Evolutionary conservation across 176 grass and related monocot genomes (phyloP), one percentile per base, ranked within the genome.

Genomic region (Lolium rigidum): DNA sequence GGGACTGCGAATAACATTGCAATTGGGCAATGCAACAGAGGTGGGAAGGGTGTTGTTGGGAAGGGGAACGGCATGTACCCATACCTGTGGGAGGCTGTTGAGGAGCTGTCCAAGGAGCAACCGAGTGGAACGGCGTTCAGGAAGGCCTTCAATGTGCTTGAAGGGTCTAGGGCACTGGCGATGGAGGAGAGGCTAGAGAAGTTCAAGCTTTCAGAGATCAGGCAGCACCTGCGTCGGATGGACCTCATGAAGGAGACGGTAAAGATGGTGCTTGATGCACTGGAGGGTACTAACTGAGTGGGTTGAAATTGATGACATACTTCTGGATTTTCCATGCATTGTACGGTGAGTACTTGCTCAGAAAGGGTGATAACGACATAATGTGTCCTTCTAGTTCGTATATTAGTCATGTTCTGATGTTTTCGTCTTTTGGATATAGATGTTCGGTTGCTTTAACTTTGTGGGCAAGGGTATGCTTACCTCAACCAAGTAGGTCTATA

Each of bases 231-330:
- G 81, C 80, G 61, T 8, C 16, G 90, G 60, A 91, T 91, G 80
- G 88, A 95, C 72, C 84, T 95, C 73, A 91, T 91, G 88, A 92
- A 92, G 84, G 90, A 95, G 14, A 89, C 90, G 11, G 81, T 95
- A 38, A 93, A 81, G 90, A 83, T 92, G 79, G 87, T 95, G 65
- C 76, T 90, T 69, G 86, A 92, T 82, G 86, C 76, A 11, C 50
- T 95, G 15, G 79, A 85, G 37, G 78, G 66, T 85, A 66, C 84
- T 67, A 83, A 90, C 9, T 78, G 82, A 80, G 18, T 21, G 83
- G 35, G 71, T 77, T 80, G 2, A 22, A 61, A 31, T 9, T 82
- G 78, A n/a, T n/a, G n/a, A 60, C 20, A 17, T 65, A 63, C 16
- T 65, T 55, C 21, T 78, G 39, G 67, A 63, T 74, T 83, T 79